Base-by-base conservation (phyloP, 2,329 filamentous ascomycete species). In the Pseudogymnoascus sp. region DNA sequence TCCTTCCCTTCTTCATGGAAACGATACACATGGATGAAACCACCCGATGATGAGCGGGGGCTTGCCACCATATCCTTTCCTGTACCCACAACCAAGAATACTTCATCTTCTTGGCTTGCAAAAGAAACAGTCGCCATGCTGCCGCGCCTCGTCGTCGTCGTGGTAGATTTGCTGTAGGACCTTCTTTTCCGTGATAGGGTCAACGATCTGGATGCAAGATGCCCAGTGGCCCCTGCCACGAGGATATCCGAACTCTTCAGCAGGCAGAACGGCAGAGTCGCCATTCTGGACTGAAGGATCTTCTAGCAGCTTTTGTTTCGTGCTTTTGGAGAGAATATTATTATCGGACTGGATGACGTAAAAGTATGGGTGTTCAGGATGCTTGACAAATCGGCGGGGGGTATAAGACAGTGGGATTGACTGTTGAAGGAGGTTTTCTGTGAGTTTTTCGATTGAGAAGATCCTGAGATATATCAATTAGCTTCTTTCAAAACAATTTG, bases 291-390 rank as follows among this genome's bases (percentile, higher is more conserved):
- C 81, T 5, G 80, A 80, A 0, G 88, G 86, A 67, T 95, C 89
- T 33, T 88, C 83, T 9, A 96, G 80, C 1, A 97, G 80, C 66
- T 88, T 84, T n/a, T 84, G 80, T 62, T 88, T 85, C 6, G 93
- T 88, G n/a, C 89, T 85, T 5, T 89, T 87, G 0, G 92, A 88
- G 2, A 99, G 80, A 0, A 93, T 91, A 71, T 97, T 96, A 73
- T 95, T 96, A 67, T 99, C 96, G 9, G 92, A 85, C 76, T 97
- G 91, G 60, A 96, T 91, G 5, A 93, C 92, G 72, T 97, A 99
- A 74, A 97, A 99, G 23, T 96, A 82, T 14, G 91, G 88, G 61
- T 91, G 84, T 4, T 95, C 90, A 0, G 93, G 93, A 72, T 97
- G 91, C 67, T 91, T 90, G 31, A 92, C 84, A 69, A 99, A 88